A percentile compares a stretch with the other conserved stretches of the same genome.
These are phyloP conservation scores for Ceratocystis albifundus DNA, from an alignment of 2,329 filamentous ascomycete species.

Conservation along the genomic window DNA sequence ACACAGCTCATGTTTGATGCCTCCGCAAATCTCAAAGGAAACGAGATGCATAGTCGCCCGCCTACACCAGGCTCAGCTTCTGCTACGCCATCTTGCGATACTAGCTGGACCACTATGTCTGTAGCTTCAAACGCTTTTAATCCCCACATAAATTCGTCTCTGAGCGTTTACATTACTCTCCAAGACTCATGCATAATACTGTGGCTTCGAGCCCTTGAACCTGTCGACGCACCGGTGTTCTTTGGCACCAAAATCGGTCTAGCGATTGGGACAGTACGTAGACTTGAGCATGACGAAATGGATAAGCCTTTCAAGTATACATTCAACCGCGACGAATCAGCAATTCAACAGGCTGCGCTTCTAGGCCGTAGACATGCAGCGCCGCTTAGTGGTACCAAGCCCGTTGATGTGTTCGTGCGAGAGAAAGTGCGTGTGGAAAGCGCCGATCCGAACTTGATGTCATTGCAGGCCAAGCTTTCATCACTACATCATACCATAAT, in stretches of 20 bases:
- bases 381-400: conserved; percentile 25
- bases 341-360: neutral
- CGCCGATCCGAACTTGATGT: conserved; percentile 76
- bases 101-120: conserved; percentile 37
- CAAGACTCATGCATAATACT: conserved; percentile 60
- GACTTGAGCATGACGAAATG: conserved; percentile 66
- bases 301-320: conserved; percentile 61
- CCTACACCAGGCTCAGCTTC: conserved; percentile 29
- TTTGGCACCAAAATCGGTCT: conserved; percentile 56
- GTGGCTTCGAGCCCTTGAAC: conserved; percentile 57
- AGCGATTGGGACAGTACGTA: conserved; percentile 53
- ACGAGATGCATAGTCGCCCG: conserved; percentile 25
- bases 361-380: conserved; percentile 17
- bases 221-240: conserved; percentile 49
- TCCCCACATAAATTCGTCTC: conserved; percentile 40
- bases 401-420: conserved; percentile 62
- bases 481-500: conserved; percentile 63
- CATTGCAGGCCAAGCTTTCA: conserved; percentile 69
- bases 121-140: conserved; percentile 36
- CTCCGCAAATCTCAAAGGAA: conserved; percentile 44
- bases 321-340: conserved; percentile 26
- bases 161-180: conserved; percentile 65
- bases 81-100: conserved; percentile 29
- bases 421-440: conserved; percentile 85
- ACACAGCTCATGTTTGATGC: conserved; percentile 44